Percentiles rank a stretch among this genome's conserved stretches.
These are phyloP conservation scores for Exobasidium cylindrosporum DNA, from an alignment of 1,284 basidiomycete genomes.

Conservation along the genomic window DNA sequence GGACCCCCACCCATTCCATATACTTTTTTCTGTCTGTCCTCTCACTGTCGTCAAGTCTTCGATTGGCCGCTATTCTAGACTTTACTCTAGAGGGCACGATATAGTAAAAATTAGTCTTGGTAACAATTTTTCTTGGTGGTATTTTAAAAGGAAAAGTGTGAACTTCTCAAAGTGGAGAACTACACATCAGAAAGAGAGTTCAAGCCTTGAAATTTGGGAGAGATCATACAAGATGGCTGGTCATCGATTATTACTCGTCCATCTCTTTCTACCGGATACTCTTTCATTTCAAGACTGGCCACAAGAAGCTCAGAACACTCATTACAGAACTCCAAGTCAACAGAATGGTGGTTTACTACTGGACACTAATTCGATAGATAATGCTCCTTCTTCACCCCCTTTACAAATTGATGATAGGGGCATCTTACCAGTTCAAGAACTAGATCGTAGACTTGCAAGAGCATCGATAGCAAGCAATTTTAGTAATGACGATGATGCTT, in stretches of 20 bases:
- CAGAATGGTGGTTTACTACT: not conserved
- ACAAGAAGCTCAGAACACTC: not conserved
- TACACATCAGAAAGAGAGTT: too few relatives aligned
- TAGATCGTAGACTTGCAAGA: conserved; percentile 31
- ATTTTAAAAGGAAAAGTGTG: too few relatives aligned
- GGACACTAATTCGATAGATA: not conserved
- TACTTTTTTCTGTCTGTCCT: too few relatives aligned
- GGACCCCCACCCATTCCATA: too few relatives aligned
- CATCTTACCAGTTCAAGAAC: conserved; percentile 35
- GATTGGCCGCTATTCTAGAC: too few relatives aligned
- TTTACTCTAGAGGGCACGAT: too few relatives aligned
- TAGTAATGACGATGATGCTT: not conserved
- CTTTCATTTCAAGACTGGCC: conserved; percentile 26
- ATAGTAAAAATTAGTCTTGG: too few relatives aligned
- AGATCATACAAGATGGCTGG: conserved; percentile 14
- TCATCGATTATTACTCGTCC: conserved; percentile 49
- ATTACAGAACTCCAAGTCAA: conserved; percentile 7
- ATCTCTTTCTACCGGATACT: conserved; percentile 48
- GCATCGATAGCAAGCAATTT: conserved; percentile 1
- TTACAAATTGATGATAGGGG: conserved; percentile 3
- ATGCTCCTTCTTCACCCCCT: conserved; percentile 5
- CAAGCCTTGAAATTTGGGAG: too few relatives aligned
- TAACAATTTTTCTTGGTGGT: too few relatives aligned
- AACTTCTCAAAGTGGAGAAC: too few relatives aligned
- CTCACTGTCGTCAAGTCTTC: too few relatives aligned